Evolutionary conservation across 805 yeast species (phyloP), one percentile per base, ranked within the genome.

Genomic region (Priceomyces castillae): DNA sequence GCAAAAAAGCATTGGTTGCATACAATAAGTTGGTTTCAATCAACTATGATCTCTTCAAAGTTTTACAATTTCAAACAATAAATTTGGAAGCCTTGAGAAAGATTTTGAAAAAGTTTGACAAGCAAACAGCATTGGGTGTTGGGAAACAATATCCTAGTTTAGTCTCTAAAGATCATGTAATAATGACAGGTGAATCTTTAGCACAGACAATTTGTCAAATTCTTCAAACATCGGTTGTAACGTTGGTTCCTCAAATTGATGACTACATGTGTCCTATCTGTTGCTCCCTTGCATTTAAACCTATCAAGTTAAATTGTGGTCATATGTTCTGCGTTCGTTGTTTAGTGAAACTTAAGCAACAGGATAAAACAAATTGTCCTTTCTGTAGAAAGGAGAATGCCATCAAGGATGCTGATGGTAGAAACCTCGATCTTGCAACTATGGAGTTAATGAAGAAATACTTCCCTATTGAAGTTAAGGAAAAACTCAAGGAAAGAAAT

Each of bases 191-290:
- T n/a, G 57, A 62, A 9, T 75, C 82, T 6, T 59, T 82, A 36
- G 76, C 83, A 0, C 75, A 73, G 49, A 69, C 74, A 16, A 70
- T 82, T 18, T 81, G 84, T 54, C 71, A 63, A 30, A 71, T 82
- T 22, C 79, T 85, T 26, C 75, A 82, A 23, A 68, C 67, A 18
- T 69, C 78, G 19, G 60, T 85, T 14, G 59, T 85, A 30, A 71
- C 74, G 22, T 60, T 85, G 1, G 65, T 84, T 1, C 94, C 94
- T 1, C 90, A 84, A 57, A 62, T 86, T 3, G 90, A 85, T 39
- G 92, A 86, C 57, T 85, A 84, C 53, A 66, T 79, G 1, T 85
- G 94, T 56, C 88, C 90, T 1, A 79, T 85, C 7, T 85, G 94
- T 57, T 75, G 78, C 58, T 72, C 78, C 2, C 73, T 85, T 37